phyloP scores from a whole-genome alignment of 371 early-diverging fungal species.

The Mortierella sp. region DNA sequence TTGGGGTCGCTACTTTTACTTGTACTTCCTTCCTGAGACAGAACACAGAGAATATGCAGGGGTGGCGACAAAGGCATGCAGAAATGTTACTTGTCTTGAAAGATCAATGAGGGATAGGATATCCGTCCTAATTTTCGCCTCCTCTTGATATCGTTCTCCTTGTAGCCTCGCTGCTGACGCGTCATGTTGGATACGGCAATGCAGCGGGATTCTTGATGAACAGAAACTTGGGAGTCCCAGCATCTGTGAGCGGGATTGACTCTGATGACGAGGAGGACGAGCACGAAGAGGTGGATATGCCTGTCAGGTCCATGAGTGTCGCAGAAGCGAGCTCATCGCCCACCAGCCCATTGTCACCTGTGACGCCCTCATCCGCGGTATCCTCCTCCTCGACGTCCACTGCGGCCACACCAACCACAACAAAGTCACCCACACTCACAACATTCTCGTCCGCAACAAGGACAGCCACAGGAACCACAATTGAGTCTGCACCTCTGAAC shows the following conservation, averaged over 20 bases:
- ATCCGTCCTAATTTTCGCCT: background rate
- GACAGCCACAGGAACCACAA: background rate
- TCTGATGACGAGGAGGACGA: conserved; percentile 25
- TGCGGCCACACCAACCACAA: background rate
- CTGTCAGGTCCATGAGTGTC: background rate
- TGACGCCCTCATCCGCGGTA: conserved; percentile 10
- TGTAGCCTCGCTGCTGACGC: conserved; percentile 77
- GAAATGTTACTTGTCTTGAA: background rate
- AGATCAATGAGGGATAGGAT: background rate
- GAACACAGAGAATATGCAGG: background rate
- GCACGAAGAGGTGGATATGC: background rate
- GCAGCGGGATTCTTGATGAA: conserved; percentile 90
- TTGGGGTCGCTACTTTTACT: background rate
- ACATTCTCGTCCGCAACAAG: background rate
- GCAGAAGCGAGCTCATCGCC: background rate
- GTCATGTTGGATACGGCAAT: conserved; percentile 92
- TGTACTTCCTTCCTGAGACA: background rate
- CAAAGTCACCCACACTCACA: conserved; percentile 1
- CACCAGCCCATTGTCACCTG: background rate
- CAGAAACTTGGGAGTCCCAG: conserved; percentile 68
- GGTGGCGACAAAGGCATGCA: background rate
- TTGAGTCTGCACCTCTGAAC: background rate
- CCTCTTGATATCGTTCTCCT: background rate
- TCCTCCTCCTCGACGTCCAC: background rate
- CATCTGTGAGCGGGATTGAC: conserved; percentile 32